phyloP scores from a whole-genome alignment of 768 basidiomycete species.

The Panus rudis region DNA sequence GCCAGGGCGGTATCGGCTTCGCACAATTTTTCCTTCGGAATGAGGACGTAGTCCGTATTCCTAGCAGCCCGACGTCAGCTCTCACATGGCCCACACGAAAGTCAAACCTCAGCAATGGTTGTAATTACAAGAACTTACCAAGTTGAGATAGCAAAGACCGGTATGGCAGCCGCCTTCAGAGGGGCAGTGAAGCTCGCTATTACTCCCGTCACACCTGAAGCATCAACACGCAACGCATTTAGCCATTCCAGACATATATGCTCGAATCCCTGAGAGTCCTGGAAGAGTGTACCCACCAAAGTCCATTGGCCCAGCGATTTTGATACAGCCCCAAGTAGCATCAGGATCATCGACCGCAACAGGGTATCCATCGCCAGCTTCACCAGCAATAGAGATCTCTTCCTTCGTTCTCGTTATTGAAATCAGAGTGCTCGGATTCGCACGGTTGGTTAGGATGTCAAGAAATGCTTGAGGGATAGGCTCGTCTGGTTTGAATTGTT shows the following conservation, averaged over 20 bases:
- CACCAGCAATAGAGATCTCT: slow-evolving; percentile 55
- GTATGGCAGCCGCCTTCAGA: slow-evolving; percentile 42
- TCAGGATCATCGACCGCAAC: slow-evolving; percentile 23
- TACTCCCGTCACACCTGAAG: slow-evolving; percentile 48
- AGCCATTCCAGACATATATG: not conserved
- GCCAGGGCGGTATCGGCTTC: slow-evolving; percentile 37
- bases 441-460: not conserved
- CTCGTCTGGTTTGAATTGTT: slow-evolving; percentile 32
- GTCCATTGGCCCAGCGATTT: slow-evolving; percentile 61
- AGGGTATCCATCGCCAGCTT: slow-evolving; percentile 25
- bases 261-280: slow-evolving; percentile 35
- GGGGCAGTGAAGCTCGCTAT: slow-evolving; percentile 48
- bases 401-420: slow-evolving; percentile 54
- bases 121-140: slow-evolving; percentile 33
- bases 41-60: slow-evolving; percentile 63
- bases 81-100: not conserved
- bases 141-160: slow-evolving; percentile 56
- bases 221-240: slow-evolving; percentile 3
- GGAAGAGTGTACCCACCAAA: slow-evolving; percentile 35
- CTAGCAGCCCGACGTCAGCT: too few species aligned
- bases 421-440: slow-evolving; percentile 25
- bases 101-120: not conserved
- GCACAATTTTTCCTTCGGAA: slow-evolving; percentile 37
- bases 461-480: slow-evolving; percentile 1
- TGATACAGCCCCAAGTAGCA: slow-evolving; percentile 50